Percentiles rank a stretch among this genome's conserved stretches.
These are phyloP conservation scores for Nematocida displodere DNA, from an alignment of 371 early-diverging fungal species.

Conservation along the genomic window DNA sequence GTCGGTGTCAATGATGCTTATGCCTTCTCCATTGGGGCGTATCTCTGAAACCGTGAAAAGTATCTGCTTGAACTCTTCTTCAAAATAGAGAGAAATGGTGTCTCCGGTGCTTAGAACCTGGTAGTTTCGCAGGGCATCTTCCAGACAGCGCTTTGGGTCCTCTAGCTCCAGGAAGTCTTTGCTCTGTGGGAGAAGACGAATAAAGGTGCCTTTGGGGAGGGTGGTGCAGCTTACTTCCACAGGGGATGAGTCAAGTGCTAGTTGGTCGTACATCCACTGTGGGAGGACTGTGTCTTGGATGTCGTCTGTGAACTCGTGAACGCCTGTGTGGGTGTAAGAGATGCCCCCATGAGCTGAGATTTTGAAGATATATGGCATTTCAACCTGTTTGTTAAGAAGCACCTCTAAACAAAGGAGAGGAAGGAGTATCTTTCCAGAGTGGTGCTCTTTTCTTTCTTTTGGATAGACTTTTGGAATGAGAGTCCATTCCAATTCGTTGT, in stretches of 20 bases:
- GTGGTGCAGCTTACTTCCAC: slow-evolving; percentile 73
- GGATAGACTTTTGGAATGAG: slow-evolving; percentile 58
- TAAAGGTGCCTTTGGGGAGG: slow-evolving; percentile 78
- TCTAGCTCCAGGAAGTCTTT: slow-evolving; percentile 90
- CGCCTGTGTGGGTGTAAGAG: slow-evolving; percentile 78
- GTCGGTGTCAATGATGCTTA: slow-evolving; percentile 94
- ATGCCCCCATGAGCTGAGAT: slow-evolving; percentile 56
- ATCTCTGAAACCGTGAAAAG: slow-evolving; percentile 83
- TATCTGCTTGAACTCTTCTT: slow-evolving; percentile 72
- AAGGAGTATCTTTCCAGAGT: slow-evolving; percentile 63
- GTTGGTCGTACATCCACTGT: slow-evolving; percentile 91
- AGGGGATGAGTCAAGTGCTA: slow-evolving; percentile 70
- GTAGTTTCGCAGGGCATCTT: slow-evolving; percentile 85
- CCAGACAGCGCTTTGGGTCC: slow-evolving; percentile 93
- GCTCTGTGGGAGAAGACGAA: slow-evolving; percentile 92
- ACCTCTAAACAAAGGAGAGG: slow-evolving; percentile 61
- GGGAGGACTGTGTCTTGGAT: slow-evolving; percentile 88
- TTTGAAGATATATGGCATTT: slow-evolving; percentile 65
- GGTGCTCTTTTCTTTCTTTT: slow-evolving; percentile 55
- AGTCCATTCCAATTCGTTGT: slow-evolving; percentile 55
- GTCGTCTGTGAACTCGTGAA: slow-evolving; percentile 93
- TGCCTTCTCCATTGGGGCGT: slow-evolving; percentile 73
- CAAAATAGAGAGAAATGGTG: slow-evolving; percentile 78
- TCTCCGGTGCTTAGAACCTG: slow-evolving; percentile 85
- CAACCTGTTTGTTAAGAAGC: slow-evolving; percentile 57